Evolutionary conservation across 2,329 filamentous ascomycete species (phyloP).

Genomic region (Zelopaecilomyces penicillatus): DNA sequence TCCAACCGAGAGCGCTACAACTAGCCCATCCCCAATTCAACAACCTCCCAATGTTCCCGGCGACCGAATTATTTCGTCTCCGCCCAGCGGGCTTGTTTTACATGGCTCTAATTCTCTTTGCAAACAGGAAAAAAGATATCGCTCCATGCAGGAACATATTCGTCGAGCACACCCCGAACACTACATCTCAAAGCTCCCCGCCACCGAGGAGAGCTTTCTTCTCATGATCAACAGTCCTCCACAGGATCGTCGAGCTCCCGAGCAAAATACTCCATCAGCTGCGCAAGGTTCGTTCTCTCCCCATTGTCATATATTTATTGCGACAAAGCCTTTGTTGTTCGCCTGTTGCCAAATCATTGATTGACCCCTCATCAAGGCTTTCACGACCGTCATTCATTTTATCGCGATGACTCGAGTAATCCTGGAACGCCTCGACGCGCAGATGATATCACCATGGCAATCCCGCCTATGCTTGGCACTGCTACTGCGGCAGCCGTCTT

Average conservation of each 20-base stretch:
- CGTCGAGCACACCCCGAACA: slow-evolving; percentile 92
- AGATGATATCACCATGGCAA: slow-evolving; percentile 53
- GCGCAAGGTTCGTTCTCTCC: slow-evolving; percentile 20
- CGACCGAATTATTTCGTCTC: too few relatives aligned
- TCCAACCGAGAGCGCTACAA: not conserved
- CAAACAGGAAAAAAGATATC: slow-evolving; percentile 80
- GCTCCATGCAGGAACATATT: slow-evolving; percentile 99
- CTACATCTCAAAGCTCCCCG: slow-evolving; percentile 95
- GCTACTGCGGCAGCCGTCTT: slow-evolving; percentile 74
- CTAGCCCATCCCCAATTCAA: not conserved
- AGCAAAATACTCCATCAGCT: slow-evolving; percentile 24
- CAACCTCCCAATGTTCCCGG: not conserved
- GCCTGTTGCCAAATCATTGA: not conserved
- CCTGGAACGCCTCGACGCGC: slow-evolving; percentile 60
- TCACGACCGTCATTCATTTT: slow-evolving; percentile 43
- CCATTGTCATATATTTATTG: slow-evolving; percentile 1
- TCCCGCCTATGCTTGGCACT: slow-evolving; percentile 47
- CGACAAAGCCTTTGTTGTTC: not conserved
- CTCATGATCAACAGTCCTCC: slow-evolving; percentile 92
- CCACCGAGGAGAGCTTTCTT: slow-evolving; percentile 94
- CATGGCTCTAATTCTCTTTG: not conserved
- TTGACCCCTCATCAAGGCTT: slow-evolving; percentile 19
- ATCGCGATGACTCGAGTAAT: slow-evolving; percentile 56
- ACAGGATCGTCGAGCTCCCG: slow-evolving; percentile 53
- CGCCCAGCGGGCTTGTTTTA: too few relatives aligned